phyloP scores from a whole-genome alignment of 129 eudicot genomes.

The Pittosporum tobira region DNA sequence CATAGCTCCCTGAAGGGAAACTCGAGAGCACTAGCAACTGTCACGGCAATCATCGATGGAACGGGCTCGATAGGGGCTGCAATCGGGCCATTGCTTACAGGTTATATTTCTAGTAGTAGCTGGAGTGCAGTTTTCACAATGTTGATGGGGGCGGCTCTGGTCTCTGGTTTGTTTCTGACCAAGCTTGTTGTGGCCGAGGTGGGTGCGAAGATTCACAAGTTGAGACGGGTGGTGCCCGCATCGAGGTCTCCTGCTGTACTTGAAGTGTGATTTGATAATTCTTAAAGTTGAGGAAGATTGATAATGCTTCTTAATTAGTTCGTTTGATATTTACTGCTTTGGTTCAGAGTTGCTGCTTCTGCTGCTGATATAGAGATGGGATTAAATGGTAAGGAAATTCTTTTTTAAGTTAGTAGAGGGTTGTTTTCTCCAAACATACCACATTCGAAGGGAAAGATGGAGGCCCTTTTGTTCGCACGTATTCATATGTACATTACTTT shows the following conservation, averaged over 20 bases:
- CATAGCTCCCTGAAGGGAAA: conserved; percentile 73
- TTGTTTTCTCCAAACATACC: too few relatives aligned
- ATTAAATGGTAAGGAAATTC: too few relatives aligned
- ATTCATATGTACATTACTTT: too few relatives aligned
- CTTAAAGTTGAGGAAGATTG: not conserved
- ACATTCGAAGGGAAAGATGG: too few relatives aligned
- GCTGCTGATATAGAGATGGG: too few relatives aligned
- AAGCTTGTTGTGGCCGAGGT: conserved; percentile 69
- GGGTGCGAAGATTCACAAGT: conserved; percentile 38
- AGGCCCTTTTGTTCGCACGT: too few relatives aligned
- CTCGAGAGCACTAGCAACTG: conserved; percentile 79
- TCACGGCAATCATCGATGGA: conserved; percentile 88
- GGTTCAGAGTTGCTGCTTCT: too few relatives aligned
- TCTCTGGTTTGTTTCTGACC: conserved; percentile 78
- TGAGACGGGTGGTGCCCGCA: conserved; percentile 13
- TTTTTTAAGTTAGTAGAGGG: too few relatives aligned
- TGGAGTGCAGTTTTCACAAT: conserved; percentile 81
- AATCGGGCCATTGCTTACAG: conserved; percentile 77
- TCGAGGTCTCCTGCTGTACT: conserved; percentile 12
- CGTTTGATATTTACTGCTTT: too few relatives aligned
- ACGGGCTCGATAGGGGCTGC: conserved; percentile 94
- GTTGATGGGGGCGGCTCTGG: conserved; percentile 59
- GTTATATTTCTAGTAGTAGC: conserved; percentile 63
- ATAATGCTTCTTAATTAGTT: too few relatives aligned
- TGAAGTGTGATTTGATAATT: conserved; percentile 39